These are phyloP conservation scores for Fraxinus excelsior DNA, from an alignment of 257 asterid species.

Conservation along the genomic window DNA sequence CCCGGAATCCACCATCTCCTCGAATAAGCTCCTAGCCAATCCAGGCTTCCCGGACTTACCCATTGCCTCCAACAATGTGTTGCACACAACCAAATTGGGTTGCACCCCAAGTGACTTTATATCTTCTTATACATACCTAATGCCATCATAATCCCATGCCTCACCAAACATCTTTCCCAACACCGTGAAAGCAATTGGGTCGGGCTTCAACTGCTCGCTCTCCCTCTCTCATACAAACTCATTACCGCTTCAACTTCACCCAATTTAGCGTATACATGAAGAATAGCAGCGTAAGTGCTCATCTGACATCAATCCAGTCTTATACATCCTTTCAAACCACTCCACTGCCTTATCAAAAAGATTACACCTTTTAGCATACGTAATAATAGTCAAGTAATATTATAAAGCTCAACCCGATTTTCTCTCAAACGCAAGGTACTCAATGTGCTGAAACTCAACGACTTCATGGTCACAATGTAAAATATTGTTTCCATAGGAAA, in stretches of 20 bases:
- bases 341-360: constrained; percentile 83
- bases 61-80: constrained; percentile 79
- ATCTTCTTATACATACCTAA: constrained; percentile 71
- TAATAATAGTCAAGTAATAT: constrained; percentile 83
- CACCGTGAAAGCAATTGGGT: constrained; percentile 69
- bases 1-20: constrained; percentile 86
- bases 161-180: constrained; percentile 86
- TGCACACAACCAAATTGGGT: constrained; percentile 81
- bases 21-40: constrained; percentile 76
- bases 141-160: constrained; percentile 92
- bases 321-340: constrained; percentile 97
- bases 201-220: constrained; percentile 93
- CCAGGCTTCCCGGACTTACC: constrained; percentile 93
- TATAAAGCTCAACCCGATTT: constrained; percentile 64
- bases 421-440: constrained; percentile 70
- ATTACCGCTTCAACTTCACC: constrained; percentile 85
- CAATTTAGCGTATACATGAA: constrained; percentile 82
- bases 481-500: constrained; percentile 84
- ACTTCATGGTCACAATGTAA: constrained; percentile 85
- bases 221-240: constrained; percentile 84
- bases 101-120: constrained; percentile 76
- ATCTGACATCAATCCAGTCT: constrained; percentile 93
- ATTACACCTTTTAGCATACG: constrained; percentile 82
- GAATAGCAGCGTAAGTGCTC: constrained; percentile 84
- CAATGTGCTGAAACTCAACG: constrained; percentile 70